These are phyloP conservation scores for Rubroshorea leprosula DNA, from an alignment of 345 rosid species.

Conservation along the genomic window DNA sequence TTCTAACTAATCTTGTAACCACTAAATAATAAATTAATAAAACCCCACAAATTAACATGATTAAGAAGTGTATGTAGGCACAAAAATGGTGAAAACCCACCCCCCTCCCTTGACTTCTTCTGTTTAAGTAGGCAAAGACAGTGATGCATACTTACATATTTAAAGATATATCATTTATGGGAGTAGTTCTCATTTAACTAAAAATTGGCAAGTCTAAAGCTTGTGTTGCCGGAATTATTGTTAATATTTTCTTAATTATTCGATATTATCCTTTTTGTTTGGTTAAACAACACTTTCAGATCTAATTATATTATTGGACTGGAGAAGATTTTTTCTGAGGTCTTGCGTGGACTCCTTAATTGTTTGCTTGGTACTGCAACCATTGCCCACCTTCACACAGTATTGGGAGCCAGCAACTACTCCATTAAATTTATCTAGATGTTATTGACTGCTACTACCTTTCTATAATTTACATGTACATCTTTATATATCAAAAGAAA, in stretches of 20 bases:
- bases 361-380: neutral
- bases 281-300: conserved; percentile 22
- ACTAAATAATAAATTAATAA: neutral
- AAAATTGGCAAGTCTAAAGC: too few relatives aligned
- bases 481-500: too few relatives aligned
- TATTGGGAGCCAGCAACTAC: too few relatives aligned
- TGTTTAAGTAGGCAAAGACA: neutral
- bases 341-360: neutral
- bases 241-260: neutral
- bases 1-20: conserved; percentile 18
- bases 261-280: neutral
- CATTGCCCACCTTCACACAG: conserved; percentile 4
- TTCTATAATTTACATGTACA: too few relatives aligned
- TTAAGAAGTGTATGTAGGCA: conserved; percentile 1
- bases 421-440: too few relatives aligned
- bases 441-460: too few relatives aligned
- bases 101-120: neutral
- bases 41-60: conserved; percentile 8
- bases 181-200: too few relatives aligned
- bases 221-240: too few relatives aligned
- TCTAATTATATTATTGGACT: neutral
- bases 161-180: neutral
- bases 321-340: neutral
- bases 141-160: neutral
- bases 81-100: neutral